Percentiles rank a stretch among this genome's conserved stretches.
Conservation (phyloP, 345 rosid genomes). For the Camelina sativa region DNA sequence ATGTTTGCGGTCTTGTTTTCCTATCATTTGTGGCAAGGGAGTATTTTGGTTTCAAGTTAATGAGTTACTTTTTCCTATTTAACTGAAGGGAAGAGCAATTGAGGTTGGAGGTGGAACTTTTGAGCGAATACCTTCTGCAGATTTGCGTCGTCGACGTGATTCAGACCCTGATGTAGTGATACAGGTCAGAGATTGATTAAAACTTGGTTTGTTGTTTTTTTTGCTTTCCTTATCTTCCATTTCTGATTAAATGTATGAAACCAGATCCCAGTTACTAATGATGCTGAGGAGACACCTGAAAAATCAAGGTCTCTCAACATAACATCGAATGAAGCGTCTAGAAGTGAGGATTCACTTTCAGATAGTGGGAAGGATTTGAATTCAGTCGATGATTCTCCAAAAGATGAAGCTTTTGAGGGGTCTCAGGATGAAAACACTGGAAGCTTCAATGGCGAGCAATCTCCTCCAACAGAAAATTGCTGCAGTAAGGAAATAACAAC, state of each 20-base stretch:
- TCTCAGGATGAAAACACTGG: constrained; percentile 38
- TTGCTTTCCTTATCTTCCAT: constrained; percentile 18
- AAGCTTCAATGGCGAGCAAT: constrained; percentile 21
- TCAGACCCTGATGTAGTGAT: constrained; percentile 71
- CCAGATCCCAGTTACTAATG: constrained; percentile 62
- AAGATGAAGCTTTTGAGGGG: constrained; percentile 43
- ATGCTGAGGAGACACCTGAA: constrained; percentile 46
- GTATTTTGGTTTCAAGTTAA: constrained; percentile 28
- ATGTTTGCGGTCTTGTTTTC: constrained; percentile 6
- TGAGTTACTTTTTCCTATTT: constrained; percentile 31
- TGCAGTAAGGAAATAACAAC: constrained; percentile 39
- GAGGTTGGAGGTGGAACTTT: constrained; percentile 54
- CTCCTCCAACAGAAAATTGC: constrained; percentile 34
- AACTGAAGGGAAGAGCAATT: constrained; percentile 67
- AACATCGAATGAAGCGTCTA: constrained; percentile 28
- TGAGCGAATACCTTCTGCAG: constrained; percentile 63
- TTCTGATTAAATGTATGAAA: constrained; percentile 38
- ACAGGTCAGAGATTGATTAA: constrained; percentile 50
- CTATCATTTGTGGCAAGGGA: constrained; percentile 18
- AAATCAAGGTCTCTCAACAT: constrained; percentile 34
- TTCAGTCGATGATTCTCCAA: constrained; percentile 34
- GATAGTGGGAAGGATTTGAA: constrained; percentile 25
- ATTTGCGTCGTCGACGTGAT: constrained; percentile 46
- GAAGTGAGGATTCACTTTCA: constrained; percentile 31
- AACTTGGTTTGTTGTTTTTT: constrained; percentile 12